Conservation (phyloP, 176 grass and related monocot genomes). For the Coix lacrymajobi region DNA sequence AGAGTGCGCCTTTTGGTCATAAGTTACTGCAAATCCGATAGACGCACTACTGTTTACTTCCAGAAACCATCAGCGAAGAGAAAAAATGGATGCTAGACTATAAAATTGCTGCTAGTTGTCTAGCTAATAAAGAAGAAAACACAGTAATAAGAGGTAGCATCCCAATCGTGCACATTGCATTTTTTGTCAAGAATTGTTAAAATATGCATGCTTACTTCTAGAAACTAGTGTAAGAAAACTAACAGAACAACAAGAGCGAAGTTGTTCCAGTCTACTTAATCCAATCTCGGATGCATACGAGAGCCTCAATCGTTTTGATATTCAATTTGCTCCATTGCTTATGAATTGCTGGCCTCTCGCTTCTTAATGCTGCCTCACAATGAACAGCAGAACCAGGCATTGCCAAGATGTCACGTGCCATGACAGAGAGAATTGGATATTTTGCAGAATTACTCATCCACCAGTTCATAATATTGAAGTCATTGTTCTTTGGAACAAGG, state of each 20-base stretch:
- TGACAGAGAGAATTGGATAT: conserved; percentile 38
- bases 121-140: background rate
- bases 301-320: conserved; percentile 47
- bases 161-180: background rate
- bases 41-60: background rate
- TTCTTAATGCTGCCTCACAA: conserved; percentile 23
- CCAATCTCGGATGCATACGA: conserved; percentile 39
- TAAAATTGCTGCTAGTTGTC: background rate
- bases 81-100: background rate
- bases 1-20: too few species aligned
- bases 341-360: conserved; percentile 4
- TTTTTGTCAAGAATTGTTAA: background rate
- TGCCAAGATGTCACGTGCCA: conserved; percentile 40
- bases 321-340: conserved; percentile 37
- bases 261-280: conserved; percentile 23
- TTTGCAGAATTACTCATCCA: conserved; percentile 43
- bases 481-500: conserved; percentile 36
- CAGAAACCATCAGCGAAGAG: background rate
- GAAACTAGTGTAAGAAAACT: background rate
- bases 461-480: conserved; percentile 45
- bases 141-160: background rate
- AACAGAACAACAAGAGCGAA: background rate
- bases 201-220: background rate
- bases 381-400: conserved; percentile 38
- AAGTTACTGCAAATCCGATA: too few species aligned